Evolutionary conservation across 2,329 filamentous ascomycete species (phyloP).

Genomic region (Neoascochyta sp.): DNA sequence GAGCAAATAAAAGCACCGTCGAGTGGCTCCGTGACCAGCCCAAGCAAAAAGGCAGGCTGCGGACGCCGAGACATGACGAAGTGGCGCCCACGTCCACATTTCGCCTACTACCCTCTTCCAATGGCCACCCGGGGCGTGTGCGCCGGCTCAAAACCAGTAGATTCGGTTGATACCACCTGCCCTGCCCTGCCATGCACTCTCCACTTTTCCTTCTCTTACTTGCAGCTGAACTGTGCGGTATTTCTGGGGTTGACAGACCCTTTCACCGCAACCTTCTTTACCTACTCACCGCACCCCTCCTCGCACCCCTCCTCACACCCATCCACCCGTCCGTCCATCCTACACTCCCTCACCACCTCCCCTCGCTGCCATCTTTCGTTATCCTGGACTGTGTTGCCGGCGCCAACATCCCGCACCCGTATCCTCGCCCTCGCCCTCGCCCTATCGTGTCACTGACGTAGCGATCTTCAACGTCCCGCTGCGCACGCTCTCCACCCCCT

Average conservation of each 20-base stretch:
- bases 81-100: slow-evolving; percentile 20
- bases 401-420: slow-evolving; percentile 1
- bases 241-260: slow-evolving; percentile 18
- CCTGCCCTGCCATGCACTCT: slow-evolving; percentile 14
- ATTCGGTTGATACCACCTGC: slow-evolving; percentile 9
- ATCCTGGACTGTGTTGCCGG: too few relatives aligned
- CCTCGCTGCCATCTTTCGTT: too few relatives aligned
- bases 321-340: background rate
- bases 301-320: background rate
- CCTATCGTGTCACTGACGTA: slow-evolving; percentile 1
- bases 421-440: slow-evolving; percentile 1
- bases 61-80: slow-evolving; percentile 7
- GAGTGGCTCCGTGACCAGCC: slow-evolving; percentile 8
- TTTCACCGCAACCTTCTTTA: slow-evolving; percentile 16
- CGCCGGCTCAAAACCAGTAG: slow-evolving; percentile 10
- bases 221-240: slow-evolving; percentile 16
- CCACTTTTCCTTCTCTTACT: slow-evolving; percentile 14
- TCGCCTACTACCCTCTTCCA: slow-evolving; percentile 11
- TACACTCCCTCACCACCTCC: too few relatives aligned
- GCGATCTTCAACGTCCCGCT: slow-evolving; percentile 1
- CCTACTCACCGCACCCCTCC: slow-evolving; percentile 1
- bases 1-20: too few relatives aligned
- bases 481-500: background rate
- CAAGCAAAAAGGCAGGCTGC: slow-evolving; percentile 3
- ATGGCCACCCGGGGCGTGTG: slow-evolving; percentile 11